Evolutionary conservation across 2,329 filamentous ascomycete genomes (phyloP), one percentile per base, ranked within the genome.

Genomic region (Cytospora piceae): DNA sequence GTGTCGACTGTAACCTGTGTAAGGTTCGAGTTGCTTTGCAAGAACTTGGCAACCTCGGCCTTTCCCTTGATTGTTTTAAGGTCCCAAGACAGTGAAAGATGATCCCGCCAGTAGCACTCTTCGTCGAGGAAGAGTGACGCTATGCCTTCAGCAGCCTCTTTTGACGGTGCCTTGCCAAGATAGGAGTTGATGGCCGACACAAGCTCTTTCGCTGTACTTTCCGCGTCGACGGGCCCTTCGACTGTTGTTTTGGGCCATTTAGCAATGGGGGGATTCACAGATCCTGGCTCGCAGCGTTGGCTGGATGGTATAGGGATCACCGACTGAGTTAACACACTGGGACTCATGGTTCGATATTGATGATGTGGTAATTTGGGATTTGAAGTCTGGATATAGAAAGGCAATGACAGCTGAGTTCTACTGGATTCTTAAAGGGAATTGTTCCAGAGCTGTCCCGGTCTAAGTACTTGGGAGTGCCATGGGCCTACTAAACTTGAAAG

Each of bases 51-150:
- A 46, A 86, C 80, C 31, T 75, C 74, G 0, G 72, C 69, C 0
- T 77, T 74, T 0, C 80, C 79, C n/a, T 83, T 77, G 0, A 84
- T 71, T 2, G 83, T 86, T 63, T 79, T 82, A 55, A 85, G 81
- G 51, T 83, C 80, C 85, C 85, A 88, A 0, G 83, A 80, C 1
- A 88, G 72, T 24, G 80, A 81, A 0, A 88, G 76, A 53, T 87
- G 83, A 69, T 88, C 86, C 11, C 85, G 80, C 86, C 85, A 88
- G 73, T 81, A 86, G 63, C 83, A 81, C 24, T 82, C 75, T 11
- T 29, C 42, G 0, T 76, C 69, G 3, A 77, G 70, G 55, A 86
- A 82, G 4, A 85, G 74, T 15, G 64, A 63, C 0, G 60, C 64
- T 1, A 67, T 53, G 11, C 55, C 58, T 11, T 65, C 58, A 14